phyloP scores from a whole-genome alignment of 352 stramenopile species.

The Detonula confervacea region DNA sequence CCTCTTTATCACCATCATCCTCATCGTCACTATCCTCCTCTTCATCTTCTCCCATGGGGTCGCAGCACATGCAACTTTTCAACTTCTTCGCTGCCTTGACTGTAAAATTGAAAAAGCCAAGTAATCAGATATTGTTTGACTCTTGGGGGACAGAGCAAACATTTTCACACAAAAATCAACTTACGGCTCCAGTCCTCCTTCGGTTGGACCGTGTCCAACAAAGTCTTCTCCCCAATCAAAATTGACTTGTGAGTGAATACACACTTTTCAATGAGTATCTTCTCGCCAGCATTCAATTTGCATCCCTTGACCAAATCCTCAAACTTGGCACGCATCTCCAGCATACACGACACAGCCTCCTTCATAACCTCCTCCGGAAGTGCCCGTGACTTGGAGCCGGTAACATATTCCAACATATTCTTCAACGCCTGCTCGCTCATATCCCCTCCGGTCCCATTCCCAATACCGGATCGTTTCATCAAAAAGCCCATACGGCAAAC shows the following conservation, averaged over 20 bases:
- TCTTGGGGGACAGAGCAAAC: neutral
- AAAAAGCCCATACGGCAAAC: slow-evolving; percentile 69
- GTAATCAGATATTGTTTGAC: too few species aligned
- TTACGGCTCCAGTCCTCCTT: slow-evolving; percentile 71
- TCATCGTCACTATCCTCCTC: slow-evolving; percentile 73
- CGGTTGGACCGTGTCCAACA: slow-evolving; percentile 78
- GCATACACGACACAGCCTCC: slow-evolving; percentile 47
- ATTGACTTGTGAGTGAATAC: slow-evolving; percentile 81
- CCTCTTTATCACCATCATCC: slow-evolving; percentile 12
- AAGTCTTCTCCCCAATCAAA: slow-evolving; percentile 80
- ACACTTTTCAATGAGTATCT: slow-evolving; percentile 71
- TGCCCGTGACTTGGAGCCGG: slow-evolving; percentile 60
- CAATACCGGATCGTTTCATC: slow-evolving; percentile 47
- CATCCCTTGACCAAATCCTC: slow-evolving; percentile 26
- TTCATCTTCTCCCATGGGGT: slow-evolving; percentile 68
- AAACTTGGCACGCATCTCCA: slow-evolving; percentile 25
- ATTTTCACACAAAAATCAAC: neutral
- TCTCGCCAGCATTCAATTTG: slow-evolving; percentile 16
- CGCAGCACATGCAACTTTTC: slow-evolving; percentile 75
- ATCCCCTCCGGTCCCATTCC: slow-evolving; percentile 47
- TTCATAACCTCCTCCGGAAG: slow-evolving; percentile 65
- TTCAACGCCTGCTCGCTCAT: slow-evolving; percentile 62
- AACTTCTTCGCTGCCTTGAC: slow-evolving; percentile 73
- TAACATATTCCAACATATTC: slow-evolving; percentile 79
- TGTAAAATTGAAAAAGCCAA: neutral